Percentiles rank a stretch among this genome's conserved stretches.
These are phyloP conservation scores for California macrophylla DNA, from an alignment of 441 rosid species.

Conservation along the genomic window DNA sequence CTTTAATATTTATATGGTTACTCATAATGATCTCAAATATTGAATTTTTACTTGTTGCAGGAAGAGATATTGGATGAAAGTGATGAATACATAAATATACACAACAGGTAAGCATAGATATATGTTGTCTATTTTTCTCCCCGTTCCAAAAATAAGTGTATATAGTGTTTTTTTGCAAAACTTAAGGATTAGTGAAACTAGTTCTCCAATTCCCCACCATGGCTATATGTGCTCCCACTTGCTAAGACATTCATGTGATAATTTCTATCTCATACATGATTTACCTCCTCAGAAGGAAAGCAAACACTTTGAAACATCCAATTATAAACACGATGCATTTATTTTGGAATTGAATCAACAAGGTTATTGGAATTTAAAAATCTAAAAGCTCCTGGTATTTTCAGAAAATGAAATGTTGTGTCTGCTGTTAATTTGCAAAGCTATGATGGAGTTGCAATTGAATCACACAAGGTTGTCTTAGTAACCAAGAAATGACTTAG, in stretches of 20 bases:
- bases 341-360: background rate
- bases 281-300: no score
- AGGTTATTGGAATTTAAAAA: no score
- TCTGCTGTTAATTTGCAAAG: background rate
- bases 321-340: background rate
- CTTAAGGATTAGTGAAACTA: background rate
- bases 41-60: constrained; percentile 25
- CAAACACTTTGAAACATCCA: no score
- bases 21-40: background rate
- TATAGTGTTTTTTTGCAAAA: background rate
- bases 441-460: background rate
- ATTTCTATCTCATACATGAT: no score
- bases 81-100: constrained; percentile 51
- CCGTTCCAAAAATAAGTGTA: background rate
- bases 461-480: background rate
- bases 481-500: background rate
- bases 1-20: background rate
- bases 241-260: no score
- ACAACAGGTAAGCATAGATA: constrained; percentile 35
- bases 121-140: background rate
- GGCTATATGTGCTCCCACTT: no score
- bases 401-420: background rate
- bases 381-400: background rate
- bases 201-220: no score
- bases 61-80: constrained; percentile 98